Percentiles rank a stretch among this genome's conserved stretches.
These are phyloP conservation scores for Wickerhamiella parazyma DNA, from an alignment of 805 yeast species.

Conservation along the genomic window DNA sequence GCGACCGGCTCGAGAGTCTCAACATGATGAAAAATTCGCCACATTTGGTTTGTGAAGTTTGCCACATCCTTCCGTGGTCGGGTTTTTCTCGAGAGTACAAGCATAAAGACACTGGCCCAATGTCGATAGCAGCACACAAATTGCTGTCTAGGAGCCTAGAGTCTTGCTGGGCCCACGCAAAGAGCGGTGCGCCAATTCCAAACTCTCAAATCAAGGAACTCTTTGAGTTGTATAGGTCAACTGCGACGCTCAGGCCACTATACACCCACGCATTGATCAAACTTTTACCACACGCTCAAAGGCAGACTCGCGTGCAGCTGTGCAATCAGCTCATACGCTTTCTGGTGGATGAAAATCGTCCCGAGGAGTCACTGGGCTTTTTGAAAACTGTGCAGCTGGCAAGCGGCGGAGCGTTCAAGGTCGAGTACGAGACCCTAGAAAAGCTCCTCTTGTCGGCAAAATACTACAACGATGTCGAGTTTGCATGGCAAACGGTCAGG, in stretches of 20 bases:
- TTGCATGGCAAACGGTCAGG: conserved; percentile 19
- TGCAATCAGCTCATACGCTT: conserved; percentile 16
- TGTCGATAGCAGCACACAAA: too few species aligned
- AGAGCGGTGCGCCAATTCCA: conserved; percentile 6
- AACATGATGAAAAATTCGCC: conserved; percentile 4
- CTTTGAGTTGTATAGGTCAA: conserved; percentile 8
- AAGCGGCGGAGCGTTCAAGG: conserved; percentile 16
- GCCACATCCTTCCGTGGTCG: neutral
- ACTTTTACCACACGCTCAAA: conserved; percentile 14
- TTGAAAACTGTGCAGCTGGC: conserved; percentile 19
- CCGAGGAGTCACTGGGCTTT: conserved; percentile 19
- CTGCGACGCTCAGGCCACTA: conserved; percentile 7
- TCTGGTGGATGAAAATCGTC: conserved; percentile 14
- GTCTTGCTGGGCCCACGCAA: neutral
- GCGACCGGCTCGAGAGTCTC: conserved; percentile 1
- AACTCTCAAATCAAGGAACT: conserved; percentile 8
- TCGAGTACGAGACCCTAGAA: conserved; percentile 19
- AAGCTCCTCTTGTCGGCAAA: conserved; percentile 19
- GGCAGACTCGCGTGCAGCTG: conserved; percentile 5
- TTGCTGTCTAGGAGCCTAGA: neutral
- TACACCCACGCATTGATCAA: conserved; percentile 11
- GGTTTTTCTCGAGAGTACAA: too few species aligned
- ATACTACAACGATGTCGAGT: conserved; percentile 20
- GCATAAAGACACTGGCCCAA: too few species aligned
- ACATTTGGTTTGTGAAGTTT: neutral